Percentiles rank a stretch among this genome's conserved stretches.
These are phyloP conservation scores for Triglochin maritima DNA, from an alignment of 106 monocot species.

Conservation along the genomic window DNA sequence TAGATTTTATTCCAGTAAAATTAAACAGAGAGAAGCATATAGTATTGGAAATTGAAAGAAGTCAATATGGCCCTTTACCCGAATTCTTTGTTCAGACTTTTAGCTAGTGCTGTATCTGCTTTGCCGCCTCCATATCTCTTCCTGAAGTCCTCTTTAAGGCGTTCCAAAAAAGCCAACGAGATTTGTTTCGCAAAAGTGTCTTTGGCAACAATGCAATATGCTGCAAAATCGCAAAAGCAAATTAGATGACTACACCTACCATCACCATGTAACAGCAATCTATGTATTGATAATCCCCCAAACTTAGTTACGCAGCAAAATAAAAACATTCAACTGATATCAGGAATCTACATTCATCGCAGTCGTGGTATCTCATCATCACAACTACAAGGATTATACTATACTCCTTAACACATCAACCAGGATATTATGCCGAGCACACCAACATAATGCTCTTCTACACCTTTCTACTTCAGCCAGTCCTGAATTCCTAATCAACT, in stretches of 20 bases:
- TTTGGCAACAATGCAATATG: constrained; percentile 87
- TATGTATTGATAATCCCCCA: too few species aligned
- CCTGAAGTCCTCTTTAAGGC: constrained; percentile 67
- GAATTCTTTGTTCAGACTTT: constrained; percentile 94
- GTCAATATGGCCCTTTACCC: constrained; percentile 33
- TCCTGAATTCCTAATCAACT: too few species aligned
- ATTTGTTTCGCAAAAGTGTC: constrained; percentile 73
- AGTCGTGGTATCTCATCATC: too few species aligned
- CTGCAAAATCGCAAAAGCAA: constrained; percentile 30
- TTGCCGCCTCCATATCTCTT: constrained; percentile 94
- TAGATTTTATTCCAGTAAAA: neutral
- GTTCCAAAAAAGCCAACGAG: constrained; percentile 63
- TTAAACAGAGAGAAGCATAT: neutral
- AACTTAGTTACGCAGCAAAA: too few species aligned
- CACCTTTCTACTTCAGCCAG: too few species aligned
- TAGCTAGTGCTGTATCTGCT: constrained; percentile 85
- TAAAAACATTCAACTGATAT: too few species aligned
- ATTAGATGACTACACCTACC: neutral
- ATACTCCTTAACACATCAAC: too few species aligned
- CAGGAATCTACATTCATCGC: too few species aligned
- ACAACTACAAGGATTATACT: too few species aligned
- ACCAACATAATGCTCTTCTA: too few species aligned
- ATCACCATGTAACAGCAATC: too few species aligned
- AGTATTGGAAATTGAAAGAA: neutral
- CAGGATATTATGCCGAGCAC: too few species aligned